A percentile compares a stretch with the other conserved stretches of the same genome.
Evolutionary conservation across 1,139 yeast species (phyloP).

Genomic region (Oligophagozyma castellii): DNA sequence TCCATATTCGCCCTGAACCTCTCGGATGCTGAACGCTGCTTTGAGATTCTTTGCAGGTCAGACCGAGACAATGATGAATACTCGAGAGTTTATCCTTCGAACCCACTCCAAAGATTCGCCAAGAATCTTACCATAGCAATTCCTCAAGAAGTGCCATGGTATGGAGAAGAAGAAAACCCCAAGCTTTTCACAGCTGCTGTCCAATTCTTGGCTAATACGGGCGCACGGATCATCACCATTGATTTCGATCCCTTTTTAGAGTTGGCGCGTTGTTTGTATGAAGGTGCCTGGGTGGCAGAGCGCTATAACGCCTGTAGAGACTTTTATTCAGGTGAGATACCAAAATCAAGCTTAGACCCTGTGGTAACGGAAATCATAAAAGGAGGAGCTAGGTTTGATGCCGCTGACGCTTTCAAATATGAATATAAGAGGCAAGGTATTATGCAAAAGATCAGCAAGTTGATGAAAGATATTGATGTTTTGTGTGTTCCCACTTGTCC

Average conservation of each 20-base stretch:
- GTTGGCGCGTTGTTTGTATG: conserved; percentile 81
- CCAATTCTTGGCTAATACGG: conserved; percentile 35
- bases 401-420: conserved; percentile 69
- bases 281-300: conserved; percentile 99
- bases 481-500: conserved; percentile 90
- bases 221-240: conserved; percentile 45
- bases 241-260: conserved; percentile 67
- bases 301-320: conserved; percentile 73
- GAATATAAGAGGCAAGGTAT: conserved; percentile 77
- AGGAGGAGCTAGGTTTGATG: conserved; percentile 65
- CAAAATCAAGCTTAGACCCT: conserved; percentile 60
- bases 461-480: conserved; percentile 53
- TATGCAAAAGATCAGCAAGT: conserved; percentile 44
- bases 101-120: conserved; percentile 48
- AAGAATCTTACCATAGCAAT: conserved; percentile 56
- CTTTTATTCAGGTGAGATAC: conserved; percentile 63
- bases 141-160: conserved; percentile 65
- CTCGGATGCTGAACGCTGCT: conserved; percentile 68
- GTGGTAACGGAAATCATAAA: conserved; percentile 65
- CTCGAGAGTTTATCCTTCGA: conserved; percentile 58
- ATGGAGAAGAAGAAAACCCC: conserved; percentile 67
- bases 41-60: conserved; percentile 53
- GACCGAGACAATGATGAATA: conserved; percentile 69
- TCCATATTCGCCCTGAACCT: conserved; percentile 68
- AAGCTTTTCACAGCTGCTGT: conserved; percentile 51